Conservation (phyloP, 176 grass and related monocot species). For the Cenchrus fungigraminus region DNA sequence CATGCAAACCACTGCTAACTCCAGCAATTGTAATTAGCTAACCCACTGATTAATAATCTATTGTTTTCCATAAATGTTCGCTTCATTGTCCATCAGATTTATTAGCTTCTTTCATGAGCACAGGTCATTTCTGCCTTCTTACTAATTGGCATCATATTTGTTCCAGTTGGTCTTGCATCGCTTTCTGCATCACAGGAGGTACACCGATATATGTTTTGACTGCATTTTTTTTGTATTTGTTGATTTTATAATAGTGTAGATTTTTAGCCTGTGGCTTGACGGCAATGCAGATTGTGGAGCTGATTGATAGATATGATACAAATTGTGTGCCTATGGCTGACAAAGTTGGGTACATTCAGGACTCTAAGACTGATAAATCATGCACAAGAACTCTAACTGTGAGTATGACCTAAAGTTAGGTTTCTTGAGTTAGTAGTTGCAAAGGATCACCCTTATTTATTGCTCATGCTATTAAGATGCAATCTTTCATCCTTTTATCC, state of each 20-base stretch:
- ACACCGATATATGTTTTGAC: not conserved
- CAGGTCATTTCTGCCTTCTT: conserved; percentile 76
- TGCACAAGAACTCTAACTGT: conserved; percentile 73
- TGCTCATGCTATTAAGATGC: conserved; percentile 10
- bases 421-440: not conserved
- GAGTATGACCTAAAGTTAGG: conserved; percentile 31
- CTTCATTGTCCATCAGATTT: conserved; percentile 2
- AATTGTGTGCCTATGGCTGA: conserved; percentile 54
- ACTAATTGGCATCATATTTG: conserved; percentile 65
- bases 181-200: conserved; percentile 69
- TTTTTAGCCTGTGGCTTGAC: conserved; percentile 23
- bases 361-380: conserved; percentile 60
- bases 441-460: conserved; percentile 2
- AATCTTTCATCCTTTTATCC: conserved; percentile 14
- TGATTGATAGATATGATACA: conserved; percentile 69
- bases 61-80: not conserved
- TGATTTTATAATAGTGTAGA: not conserved
- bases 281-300: conserved; percentile 71
- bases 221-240: not conserved
- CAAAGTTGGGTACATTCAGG: conserved; percentile 76
- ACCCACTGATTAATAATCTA: not conserved
- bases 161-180: conserved; percentile 70
- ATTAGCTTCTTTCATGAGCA: not conserved
- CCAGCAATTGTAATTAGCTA: conserved; percentile 74
- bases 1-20: conserved; percentile 92